Percentiles rank a stretch among this genome's conserved stretches.
Evolutionary conservation across 768 basidiomycete genomes (phyloP).

Genomic region (Suillus tomentosus): DNA sequence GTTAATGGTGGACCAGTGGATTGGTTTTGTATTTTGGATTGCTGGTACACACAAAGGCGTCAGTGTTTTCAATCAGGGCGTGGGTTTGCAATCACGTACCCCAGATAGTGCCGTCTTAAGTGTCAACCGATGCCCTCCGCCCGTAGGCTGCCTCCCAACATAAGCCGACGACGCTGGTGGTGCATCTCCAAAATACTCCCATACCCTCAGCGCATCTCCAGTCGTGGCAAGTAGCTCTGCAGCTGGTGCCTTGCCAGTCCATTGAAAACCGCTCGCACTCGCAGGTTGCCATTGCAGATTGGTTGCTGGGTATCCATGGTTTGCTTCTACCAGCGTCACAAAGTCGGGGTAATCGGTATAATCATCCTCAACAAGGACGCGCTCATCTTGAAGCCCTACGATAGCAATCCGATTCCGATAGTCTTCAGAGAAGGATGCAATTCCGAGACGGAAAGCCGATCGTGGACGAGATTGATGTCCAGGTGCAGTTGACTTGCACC

Average conservation of each 20-base stretch:
- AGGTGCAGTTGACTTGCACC: constrained; percentile 81
- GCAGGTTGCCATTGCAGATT: constrained; percentile 92
- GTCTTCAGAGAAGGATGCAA: constrained; percentile 86
- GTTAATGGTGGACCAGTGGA: constrained; percentile 89
- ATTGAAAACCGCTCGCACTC: constrained; percentile 58
- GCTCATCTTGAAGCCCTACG: constrained; percentile 80
- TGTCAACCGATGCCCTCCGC: constrained; percentile 62
- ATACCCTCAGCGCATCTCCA: constrained; percentile 89
- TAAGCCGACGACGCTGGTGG: constrained; percentile 59
- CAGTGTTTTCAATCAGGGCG: constrained; percentile 13
- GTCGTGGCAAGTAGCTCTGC: constrained; percentile 92
- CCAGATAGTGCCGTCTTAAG: constrained; percentile 81
- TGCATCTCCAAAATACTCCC: constrained; percentile 80
- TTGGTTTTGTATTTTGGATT: constrained; percentile 89
- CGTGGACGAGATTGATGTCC: constrained; percentile 73
- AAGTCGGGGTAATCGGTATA: constrained; percentile 86
- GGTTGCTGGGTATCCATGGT: constrained; percentile 92
- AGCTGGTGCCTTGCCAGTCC: constrained; percentile 65
- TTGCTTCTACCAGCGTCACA: constrained; percentile 77
- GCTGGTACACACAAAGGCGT: constrained; percentile 39
- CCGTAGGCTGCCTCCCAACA: constrained; percentile 64
- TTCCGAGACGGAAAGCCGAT: constrained; percentile 80
- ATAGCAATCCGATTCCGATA: constrained; percentile 81
- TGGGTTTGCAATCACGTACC: constrained; percentile 46
- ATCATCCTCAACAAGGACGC: constrained; percentile 85